These are phyloP conservation scores for Lentinula boryana DNA, from an alignment of 768 basidiomycete species.

Conservation along the genomic window DNA sequence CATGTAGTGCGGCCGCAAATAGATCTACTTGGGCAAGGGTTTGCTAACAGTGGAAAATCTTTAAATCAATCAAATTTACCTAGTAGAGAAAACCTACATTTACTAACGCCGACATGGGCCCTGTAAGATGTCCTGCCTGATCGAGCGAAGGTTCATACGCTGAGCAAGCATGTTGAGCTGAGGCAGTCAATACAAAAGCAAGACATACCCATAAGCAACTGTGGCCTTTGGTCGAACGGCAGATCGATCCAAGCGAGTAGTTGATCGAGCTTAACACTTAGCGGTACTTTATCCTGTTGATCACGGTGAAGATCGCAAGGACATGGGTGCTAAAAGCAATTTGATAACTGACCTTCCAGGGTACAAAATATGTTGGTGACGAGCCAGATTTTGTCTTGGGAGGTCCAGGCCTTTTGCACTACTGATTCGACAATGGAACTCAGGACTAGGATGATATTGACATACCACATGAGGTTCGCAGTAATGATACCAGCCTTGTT, in stretches of 20 bases:
- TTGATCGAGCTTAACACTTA: slow-evolving; percentile 68
- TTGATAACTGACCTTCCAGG: slow-evolving; percentile 54
- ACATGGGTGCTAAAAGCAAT: background rate
- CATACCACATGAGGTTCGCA: slow-evolving; percentile 91
- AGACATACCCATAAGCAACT: slow-evolving; percentile 63
- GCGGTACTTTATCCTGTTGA: slow-evolving; percentile 50
- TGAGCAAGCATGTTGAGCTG: slow-evolving; percentile 18
- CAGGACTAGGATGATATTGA: slow-evolving; percentile 6
- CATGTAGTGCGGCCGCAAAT: slow-evolving; percentile 68
- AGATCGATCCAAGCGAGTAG: slow-evolving; percentile 80
- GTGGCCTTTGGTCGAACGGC: slow-evolving; percentile 60
- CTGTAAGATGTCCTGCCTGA: slow-evolving; percentile 73
- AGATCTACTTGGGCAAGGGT: slow-evolving; percentile 64
- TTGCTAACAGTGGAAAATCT: slow-evolving; percentile 29
- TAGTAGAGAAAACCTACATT: slow-evolving; percentile 43
- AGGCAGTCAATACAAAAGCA: background rate
- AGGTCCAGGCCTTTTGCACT: slow-evolving; percentile 73
- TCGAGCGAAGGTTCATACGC: slow-evolving; percentile 84
- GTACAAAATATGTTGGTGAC: slow-evolving; percentile 70
- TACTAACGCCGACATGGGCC: slow-evolving; percentile 62
- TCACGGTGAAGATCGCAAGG: background rate
- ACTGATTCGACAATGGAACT: background rate
- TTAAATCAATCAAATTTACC: background rate
- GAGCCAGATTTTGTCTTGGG: slow-evolving; percentile 59
- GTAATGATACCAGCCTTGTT: slow-evolving; percentile 64